Base-by-base conservation (phyloP, 495 filamentous ascomycete species). In the Sporormia fimetaria region DNA sequence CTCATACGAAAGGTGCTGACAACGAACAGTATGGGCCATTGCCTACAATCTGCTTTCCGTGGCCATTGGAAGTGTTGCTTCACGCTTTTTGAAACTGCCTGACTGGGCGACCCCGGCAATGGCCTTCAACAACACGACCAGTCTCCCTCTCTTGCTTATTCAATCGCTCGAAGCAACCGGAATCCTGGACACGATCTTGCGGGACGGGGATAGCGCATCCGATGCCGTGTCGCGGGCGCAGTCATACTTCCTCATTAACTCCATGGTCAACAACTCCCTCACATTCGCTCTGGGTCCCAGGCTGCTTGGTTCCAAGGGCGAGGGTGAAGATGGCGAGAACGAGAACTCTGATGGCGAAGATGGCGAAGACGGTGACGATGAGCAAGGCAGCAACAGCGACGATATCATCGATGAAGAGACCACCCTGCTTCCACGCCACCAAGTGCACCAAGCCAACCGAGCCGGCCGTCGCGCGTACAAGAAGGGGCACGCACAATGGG, bases 81-180 rank as follows among this genome's bases (percentile, higher is more conserved):
- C 64, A 0, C 59, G 61, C 24, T 9, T 67, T 3, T 67, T 81
- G 37, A 62, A 65, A 15, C 63, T 85, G 23, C 81, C 80, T 2
- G 59, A 62, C 34, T 87, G 78, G 80, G 68, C 72, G 10, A 74
- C 73, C 0, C 74, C 76, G 0, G 75, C 78, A 1, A 67, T 82
- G 33, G 66, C 76, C 27, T 83, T 86, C 63, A 87, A 84, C 63
- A 88, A 86, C 52, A 83, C 81, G 0, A 82, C 77, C 0, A 73
- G 68, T 20, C 71, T 84, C 22, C 81, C 81, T 0, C 62, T 88
- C 11, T 63, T 84, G 3, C 67, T 86, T 2, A 65, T 83, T 23
- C 66, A 80, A 39, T 71, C 75, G 5, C 66, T 87, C 3, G 66
- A 74, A 21, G 61, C 71, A 10, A 81, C 80, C 0, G 79, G 79